Conservation (phyloP, 1,284 basidiomycete genomes). For the Ustilago xerochloae region DNA sequence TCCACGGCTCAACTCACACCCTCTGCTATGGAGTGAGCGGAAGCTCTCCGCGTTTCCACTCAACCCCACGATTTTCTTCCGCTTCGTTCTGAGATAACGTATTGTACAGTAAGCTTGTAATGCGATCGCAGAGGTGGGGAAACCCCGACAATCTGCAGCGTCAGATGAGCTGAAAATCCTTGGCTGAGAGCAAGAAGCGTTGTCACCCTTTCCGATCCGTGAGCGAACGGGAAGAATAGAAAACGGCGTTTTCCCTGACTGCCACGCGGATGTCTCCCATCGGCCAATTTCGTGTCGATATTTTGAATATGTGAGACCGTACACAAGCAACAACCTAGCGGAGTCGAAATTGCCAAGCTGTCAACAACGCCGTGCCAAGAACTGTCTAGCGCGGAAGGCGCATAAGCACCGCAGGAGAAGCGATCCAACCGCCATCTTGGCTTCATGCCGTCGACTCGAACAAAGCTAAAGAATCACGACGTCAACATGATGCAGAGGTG, state of each 20-base stretch:
- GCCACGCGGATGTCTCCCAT: conserved; percentile 9
- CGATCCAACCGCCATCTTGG: conserved; percentile 2
- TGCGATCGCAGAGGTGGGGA: too few relatives aligned
- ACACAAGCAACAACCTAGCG: neutral
- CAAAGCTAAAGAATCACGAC: too few relatives aligned
- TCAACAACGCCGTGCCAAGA: conserved; percentile 22
- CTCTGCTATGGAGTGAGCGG: too few relatives aligned
- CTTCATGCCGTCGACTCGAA: neutral
- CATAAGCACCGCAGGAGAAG: conserved; percentile 16
- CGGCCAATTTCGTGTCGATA: conserved; percentile 4
- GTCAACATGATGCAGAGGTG: neutral
- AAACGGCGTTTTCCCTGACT: neutral
- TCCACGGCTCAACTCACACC: too few relatives aligned
- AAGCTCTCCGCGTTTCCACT: conserved; percentile 1
- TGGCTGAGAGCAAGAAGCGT: neutral
- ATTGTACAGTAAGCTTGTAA: neutral
- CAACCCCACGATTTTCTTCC: conserved; percentile 2
- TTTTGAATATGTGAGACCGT: neutral
- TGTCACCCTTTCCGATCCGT: neutral
- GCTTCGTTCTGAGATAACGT: too few relatives aligned
- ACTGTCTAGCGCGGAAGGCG: conserved; percentile 13
- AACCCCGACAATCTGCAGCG: neutral
- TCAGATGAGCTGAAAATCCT: neutral
- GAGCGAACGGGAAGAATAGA: neutral
- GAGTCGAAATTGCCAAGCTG: neutral